Conservation (phyloP, 441 rosid species). For the Erodium trifolium region DNA sequence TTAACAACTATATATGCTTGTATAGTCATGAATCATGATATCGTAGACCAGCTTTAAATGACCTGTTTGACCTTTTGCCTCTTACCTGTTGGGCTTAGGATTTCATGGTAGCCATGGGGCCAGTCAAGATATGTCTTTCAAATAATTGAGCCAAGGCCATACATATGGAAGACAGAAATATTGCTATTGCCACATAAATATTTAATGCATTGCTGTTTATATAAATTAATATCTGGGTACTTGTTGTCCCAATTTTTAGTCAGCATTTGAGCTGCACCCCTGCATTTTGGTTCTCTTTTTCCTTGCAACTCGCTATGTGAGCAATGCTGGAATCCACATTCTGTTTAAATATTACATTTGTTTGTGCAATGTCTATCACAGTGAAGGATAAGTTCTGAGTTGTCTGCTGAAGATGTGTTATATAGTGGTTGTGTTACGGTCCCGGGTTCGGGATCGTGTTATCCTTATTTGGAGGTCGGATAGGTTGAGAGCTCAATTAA, state of each 20-base stretch:
- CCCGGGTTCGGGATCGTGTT: too few species aligned
- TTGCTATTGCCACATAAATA: background rate
- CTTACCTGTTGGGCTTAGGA: constrained; percentile 1
- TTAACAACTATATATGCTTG: background rate
- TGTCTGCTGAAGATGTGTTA: background rate
- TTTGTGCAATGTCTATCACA: too few species aligned
- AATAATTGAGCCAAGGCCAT: background rate
- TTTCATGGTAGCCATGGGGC: background rate
- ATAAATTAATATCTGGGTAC: background rate
- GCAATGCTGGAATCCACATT: background rate
- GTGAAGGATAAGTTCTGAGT: too few species aligned
- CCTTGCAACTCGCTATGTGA: background rate
- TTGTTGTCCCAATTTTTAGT: background rate
- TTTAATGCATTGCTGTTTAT: background rate
- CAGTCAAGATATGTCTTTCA: background rate
- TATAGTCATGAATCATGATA: background rate
- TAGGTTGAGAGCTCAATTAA: too few species aligned
- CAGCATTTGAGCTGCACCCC: background rate
- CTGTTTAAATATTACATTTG: background rate
- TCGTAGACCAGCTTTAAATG: constrained; percentile 4
- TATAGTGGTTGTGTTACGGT: background rate
- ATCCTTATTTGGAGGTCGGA: too few species aligned
- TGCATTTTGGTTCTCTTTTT: background rate
- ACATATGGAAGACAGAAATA: background rate
- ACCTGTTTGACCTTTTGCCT: constrained; percentile 10